Percentiles rank a stretch among this genome's conserved stretches.
phyloP scores from a whole-genome alignment of 495 filamentous ascomycete genomes.

The Trichoderma parareesei region DNA sequence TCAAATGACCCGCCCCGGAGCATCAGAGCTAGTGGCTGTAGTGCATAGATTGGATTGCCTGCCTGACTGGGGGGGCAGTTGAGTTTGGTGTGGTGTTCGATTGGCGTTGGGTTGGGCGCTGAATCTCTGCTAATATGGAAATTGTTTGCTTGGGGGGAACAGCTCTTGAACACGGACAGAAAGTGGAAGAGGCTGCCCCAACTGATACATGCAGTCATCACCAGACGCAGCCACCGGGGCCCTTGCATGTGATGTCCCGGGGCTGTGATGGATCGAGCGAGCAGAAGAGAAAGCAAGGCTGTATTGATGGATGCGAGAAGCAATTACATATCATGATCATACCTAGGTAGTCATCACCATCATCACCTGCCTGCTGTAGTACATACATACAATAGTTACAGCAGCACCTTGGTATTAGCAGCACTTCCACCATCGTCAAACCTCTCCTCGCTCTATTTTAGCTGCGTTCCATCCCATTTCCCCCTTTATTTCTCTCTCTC shows the following conservation, averaged over 20 bases:
- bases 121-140: background rate
- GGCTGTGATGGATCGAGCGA: background rate
- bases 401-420: too few relatives aligned
- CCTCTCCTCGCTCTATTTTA: background rate
- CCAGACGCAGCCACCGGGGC: slow-evolving; percentile 1
- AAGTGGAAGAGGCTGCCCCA: background rate
- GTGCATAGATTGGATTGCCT: slow-evolving; percentile 1
- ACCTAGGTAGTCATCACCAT: too few relatives aligned
- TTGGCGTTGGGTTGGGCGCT: background rate
- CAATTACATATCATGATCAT: too few relatives aligned
- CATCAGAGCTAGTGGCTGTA: background rate
- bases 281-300: background rate
- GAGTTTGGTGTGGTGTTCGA: background rate
- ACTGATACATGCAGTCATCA: slow-evolving; percentile 9
- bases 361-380: too few relatives aligned
- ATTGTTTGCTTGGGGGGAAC: too few relatives aligned
- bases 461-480: slow-evolving; percentile 10
- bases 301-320: background rate
- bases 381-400: too few relatives aligned
- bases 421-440: background rate
- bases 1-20: slow-evolving; percentile 4
- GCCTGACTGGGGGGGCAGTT: slow-evolving; percentile 7
- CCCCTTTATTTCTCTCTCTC: slow-evolving; percentile 2
- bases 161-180: too few relatives aligned
- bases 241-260: background rate